phyloP scores from a whole-genome alignment of 2,329 filamentous ascomycete species.

The Cytospora leucostoma region DNA sequence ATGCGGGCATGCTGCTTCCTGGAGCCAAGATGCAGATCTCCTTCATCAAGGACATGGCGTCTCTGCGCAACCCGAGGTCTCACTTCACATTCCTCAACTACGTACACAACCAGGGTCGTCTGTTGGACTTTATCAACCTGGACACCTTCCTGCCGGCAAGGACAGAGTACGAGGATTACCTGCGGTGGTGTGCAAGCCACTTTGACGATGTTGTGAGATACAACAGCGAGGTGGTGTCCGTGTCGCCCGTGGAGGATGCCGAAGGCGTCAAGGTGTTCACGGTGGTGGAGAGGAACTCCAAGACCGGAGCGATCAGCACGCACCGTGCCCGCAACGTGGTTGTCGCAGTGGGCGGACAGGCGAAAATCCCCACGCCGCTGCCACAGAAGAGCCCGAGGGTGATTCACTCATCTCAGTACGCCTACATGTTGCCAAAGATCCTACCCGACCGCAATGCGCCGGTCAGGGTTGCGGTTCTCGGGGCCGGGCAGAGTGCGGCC shows the following conservation, averaged over 20 bases:
- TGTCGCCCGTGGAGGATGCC: constrained; percentile 59
- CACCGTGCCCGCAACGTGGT: constrained; percentile 67
- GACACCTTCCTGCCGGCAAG: constrained; percentile 84
- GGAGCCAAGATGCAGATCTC: constrained; percentile 97
- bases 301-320: constrained; percentile 55
- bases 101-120: constrained; percentile 75
- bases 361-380: constrained; percentile 69
- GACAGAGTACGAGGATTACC: constrained; percentile 91
- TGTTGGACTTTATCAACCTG: constrained; percentile 89
- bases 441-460: constrained; percentile 56
- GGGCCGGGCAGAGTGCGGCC: constrained; percentile 87
- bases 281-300: constrained; percentile 64
- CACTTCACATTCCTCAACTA: constrained; percentile 97
- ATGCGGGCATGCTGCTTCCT: constrained; percentile 91
- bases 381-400: constrained; percentile 71
- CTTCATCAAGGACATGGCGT: constrained; percentile 94
- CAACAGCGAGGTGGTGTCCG: constrained; percentile 71
- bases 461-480: constrained; percentile 81
- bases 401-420: constrained; percentile 88
- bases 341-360: constrained; percentile 60
- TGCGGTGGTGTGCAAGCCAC: constrained; percentile 84
- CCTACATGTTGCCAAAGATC: constrained; percentile 61
- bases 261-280: constrained; percentile 64
- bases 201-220: constrained; percentile 77
- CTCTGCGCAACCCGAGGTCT: constrained; percentile 81